Percentiles rank a stretch among this genome's conserved stretches.
phyloP scores from a whole-genome alignment of 177 flowering plant genomes.

The Vitis hybrid region DNA sequence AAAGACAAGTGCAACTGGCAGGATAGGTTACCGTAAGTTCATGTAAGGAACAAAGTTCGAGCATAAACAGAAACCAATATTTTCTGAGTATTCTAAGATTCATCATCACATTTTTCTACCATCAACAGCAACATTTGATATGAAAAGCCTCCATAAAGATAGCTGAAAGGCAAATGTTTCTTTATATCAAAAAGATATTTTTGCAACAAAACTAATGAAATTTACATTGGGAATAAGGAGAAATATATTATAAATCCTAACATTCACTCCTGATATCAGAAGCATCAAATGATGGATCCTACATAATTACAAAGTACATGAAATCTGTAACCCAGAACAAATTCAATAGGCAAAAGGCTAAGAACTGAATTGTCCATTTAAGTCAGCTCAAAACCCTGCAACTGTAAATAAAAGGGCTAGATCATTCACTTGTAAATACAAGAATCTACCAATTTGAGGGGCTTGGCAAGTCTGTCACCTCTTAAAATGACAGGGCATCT shows the following conservation, averaged over 20 bases:
- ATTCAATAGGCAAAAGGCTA: background rate
- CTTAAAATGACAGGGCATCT: slow-evolving; percentile 53
- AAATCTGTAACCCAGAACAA: background rate
- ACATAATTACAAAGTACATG: background rate
- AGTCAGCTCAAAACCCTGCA: background rate
- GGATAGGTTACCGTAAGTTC: background rate
- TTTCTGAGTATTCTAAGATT: background rate
- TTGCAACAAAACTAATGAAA: background rate
- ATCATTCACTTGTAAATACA: slow-evolving; percentile 40
- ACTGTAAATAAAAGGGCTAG: background rate
- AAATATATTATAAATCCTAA: background rate
- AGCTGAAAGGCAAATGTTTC: background rate
- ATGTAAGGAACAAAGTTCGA: too few relatives aligned
- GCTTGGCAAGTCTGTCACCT: slow-evolving; percentile 49
- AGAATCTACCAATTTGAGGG: slow-evolving; percentile 29
- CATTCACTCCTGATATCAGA: background rate
- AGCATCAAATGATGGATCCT: background rate
- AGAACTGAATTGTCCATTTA: background rate
- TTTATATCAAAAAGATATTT: background rate
- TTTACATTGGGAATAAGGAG: background rate
- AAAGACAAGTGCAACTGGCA: background rate
- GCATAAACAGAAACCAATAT: background rate
- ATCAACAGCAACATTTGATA: background rate
- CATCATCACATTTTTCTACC: background rate
- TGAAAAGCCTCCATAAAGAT: background rate